These are phyloP conservation scores for Sistotremastrum niveocremeum DNA, from an alignment of 768 basidiomycete genomes.

Conservation along the genomic window DNA sequence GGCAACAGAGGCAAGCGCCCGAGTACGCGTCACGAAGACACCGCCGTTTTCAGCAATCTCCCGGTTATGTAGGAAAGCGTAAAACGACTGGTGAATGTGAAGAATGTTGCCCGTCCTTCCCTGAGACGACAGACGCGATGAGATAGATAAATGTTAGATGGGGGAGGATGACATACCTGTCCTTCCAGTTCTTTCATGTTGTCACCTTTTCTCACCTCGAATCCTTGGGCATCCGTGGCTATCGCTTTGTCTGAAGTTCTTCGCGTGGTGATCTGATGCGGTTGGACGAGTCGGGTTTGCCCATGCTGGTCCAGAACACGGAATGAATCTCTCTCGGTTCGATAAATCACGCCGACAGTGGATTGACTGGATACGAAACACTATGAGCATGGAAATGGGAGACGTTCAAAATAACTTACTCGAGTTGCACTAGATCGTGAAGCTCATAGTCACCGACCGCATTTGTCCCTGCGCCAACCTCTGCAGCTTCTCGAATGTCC, in stretches of 20 bases:
- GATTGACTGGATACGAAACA: slow-evolving; percentile 42
- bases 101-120: slow-evolving; percentile 79
- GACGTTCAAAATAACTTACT: slow-evolving; percentile 39
- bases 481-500: slow-evolving; percentile 93
- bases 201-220: slow-evolving; percentile 77
- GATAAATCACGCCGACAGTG: slow-evolving; percentile 94
- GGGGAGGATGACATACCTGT: slow-evolving; percentile 39
- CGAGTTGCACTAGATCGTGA: slow-evolving; percentile 92
- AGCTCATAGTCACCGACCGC: slow-evolving; percentile 87
- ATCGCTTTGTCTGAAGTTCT: slow-evolving; percentile 70
- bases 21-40: slow-evolving; percentile 83
- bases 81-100: slow-evolving; percentile 89
- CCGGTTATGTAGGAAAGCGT: slow-evolving; percentile 87
- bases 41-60: slow-evolving; percentile 86
- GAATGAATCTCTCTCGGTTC: slow-evolving; percentile 92
- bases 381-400: background rate
- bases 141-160: background rate
- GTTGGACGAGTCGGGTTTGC: slow-evolving; percentile 75
- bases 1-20: slow-evolving; percentile 69
- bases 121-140: slow-evolving; percentile 23
- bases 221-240: slow-evolving; percentile 80
- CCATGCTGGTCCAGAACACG: slow-evolving; percentile 93
- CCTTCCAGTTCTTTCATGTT: slow-evolving; percentile 87
- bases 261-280: slow-evolving; percentile 90
- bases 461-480: slow-evolving; percentile 87